Evolutionary conservation across 768 basidiomycete species (phyloP).

Genomic region (Saitozyma podzolica): DNA sequence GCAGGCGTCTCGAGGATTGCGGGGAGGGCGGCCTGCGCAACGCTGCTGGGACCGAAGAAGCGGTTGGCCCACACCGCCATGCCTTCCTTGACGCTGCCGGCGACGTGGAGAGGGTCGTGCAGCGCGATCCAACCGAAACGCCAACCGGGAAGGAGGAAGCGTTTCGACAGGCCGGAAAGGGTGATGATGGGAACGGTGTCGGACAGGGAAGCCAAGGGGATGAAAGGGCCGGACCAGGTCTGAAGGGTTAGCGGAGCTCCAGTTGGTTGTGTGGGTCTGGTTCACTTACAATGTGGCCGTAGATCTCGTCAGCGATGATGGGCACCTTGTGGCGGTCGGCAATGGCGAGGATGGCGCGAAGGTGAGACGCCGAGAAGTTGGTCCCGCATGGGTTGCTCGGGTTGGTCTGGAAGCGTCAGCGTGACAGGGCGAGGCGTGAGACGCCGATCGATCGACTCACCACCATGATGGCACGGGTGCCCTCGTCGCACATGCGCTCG

Average conservation of each 20-base stretch:
- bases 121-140: slow-evolving; percentile 52
- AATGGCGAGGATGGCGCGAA: slow-evolving; percentile 42
- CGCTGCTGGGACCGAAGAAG: slow-evolving; percentile 50
- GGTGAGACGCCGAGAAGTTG: slow-evolving; percentile 48
- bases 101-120: slow-evolving; percentile 50
- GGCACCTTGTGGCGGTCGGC: slow-evolving; percentile 46
- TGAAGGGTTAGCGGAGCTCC: slow-evolving; percentile 3
- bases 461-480: slow-evolving; percentile 50
- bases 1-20: slow-evolving; percentile 37
- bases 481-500: slow-evolving; percentile 49
- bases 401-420: slow-evolving; percentile 41
- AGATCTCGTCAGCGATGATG: slow-evolving; percentile 53
- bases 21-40: slow-evolving; percentile 44
- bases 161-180: slow-evolving; percentile 53
- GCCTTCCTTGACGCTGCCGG: slow-evolving; percentile 37
- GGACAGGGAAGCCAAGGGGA: slow-evolving; percentile 48
- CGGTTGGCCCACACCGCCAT: slow-evolving; percentile 49
- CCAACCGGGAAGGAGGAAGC: slow-evolving; percentile 54
- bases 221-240: slow-evolving; percentile 50
- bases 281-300: slow-evolving; percentile 44
- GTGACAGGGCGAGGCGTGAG: not conserved
- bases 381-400: slow-evolving; percentile 53
- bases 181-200: slow-evolving; percentile 48
- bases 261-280: not conserved
- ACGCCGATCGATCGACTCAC: slow-evolving; percentile 24